These are phyloP conservation scores for Rhinocladiella similis DNA, from an alignment of 2,329 filamentous ascomycete species.

Conservation along the genomic window DNA sequence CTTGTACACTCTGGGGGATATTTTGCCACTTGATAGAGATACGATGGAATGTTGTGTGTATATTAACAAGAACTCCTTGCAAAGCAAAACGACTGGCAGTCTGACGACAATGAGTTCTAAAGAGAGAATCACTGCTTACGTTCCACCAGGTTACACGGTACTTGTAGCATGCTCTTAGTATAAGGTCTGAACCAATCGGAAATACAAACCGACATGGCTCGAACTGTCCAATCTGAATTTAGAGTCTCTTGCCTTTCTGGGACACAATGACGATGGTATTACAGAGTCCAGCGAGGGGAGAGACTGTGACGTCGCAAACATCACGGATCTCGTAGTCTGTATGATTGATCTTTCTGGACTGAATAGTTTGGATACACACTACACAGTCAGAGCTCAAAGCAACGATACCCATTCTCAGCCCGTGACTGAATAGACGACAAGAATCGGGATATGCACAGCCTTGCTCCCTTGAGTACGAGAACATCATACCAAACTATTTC, in stretches of 20 bases:
- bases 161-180: neutral
- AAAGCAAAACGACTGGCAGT: too few species aligned
- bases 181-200: slow-evolving; percentile 3
- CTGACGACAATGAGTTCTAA: too few species aligned
- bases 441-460: too few species aligned
- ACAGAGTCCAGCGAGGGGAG: neutral
- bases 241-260: neutral
- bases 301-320: slow-evolving; percentile 3
- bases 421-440: too few species aligned
- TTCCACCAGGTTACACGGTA: too few species aligned
- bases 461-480: too few species aligned
- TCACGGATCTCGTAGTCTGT: neutral
- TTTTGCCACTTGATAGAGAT: neutral
- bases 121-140: too few species aligned
- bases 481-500: too few species aligned
- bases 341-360: neutral
- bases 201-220: neutral
- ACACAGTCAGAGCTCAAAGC: too few species aligned
- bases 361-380: too few species aligned
- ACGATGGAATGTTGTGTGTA: neutral
- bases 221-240: neutral
- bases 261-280: neutral
- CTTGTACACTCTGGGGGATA: too few species aligned
- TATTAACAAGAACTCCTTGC: neutral
- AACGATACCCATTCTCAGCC: too few species aligned